Percentiles rank a stretch among this genome's conserved stretches.
These are phyloP conservation scores for Parachlorella kessleri DNA, from an alignment of 139 green algal species.

Conservation along the genomic window DNA sequence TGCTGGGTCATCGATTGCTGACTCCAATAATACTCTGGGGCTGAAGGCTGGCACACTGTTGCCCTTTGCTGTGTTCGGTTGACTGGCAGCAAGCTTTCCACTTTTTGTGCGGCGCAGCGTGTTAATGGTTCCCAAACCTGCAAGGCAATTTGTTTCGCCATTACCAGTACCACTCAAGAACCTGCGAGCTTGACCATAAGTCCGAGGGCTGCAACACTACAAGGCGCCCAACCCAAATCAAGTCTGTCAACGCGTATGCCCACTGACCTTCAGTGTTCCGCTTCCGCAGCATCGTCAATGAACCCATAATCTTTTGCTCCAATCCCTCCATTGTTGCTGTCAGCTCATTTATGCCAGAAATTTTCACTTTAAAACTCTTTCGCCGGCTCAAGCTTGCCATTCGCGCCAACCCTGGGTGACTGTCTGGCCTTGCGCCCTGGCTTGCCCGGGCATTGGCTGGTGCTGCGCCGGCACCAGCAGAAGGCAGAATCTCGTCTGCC, in stretches of 20 bases:
- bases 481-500: too few relatives aligned
- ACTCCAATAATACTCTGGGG: neutral
- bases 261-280: neutral
- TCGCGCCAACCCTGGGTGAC: too few relatives aligned
- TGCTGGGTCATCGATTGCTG: neutral
- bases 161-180: neutral
- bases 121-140: neutral
- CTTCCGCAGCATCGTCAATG: neutral
- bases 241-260: too few relatives aligned
- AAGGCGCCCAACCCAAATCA: too few relatives aligned
- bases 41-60: neutral
- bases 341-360: constrained; percentile 25
- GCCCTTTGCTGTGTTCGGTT: neutral
- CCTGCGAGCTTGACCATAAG: neutral
- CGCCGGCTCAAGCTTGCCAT: too few relatives aligned
- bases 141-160: too few relatives aligned
- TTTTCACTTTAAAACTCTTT: too few relatives aligned
- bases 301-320: constrained; percentile 15
- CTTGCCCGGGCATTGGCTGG: too few relatives aligned
- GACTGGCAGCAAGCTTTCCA: neutral
- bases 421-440: too few relatives aligned
- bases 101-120: neutral
- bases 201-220: too few relatives aligned
- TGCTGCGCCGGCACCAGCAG: too few relatives aligned
- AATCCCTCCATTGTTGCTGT: constrained; percentile 20